These are phyloP conservation scores for Lachancea quebecensis DNA, from an alignment of 805 yeast species.

Conservation along the genomic window DNA sequence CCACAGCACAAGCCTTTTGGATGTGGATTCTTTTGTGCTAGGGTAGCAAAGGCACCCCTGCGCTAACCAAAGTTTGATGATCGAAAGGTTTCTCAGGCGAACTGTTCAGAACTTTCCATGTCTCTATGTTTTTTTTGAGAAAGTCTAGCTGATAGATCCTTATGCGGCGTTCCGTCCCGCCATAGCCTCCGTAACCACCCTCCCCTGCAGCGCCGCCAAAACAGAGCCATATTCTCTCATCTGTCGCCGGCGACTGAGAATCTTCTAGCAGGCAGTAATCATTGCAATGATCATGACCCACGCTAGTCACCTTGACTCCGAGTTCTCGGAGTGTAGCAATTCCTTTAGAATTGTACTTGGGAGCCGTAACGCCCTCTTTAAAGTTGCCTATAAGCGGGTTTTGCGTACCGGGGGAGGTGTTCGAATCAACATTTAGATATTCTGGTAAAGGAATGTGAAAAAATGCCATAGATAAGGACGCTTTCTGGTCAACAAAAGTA, in stretches of 20 bases:
- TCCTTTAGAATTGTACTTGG: slow-evolving; percentile 62
- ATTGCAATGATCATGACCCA: slow-evolving; percentile 95
- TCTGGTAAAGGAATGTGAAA: slow-evolving; percentile 94
- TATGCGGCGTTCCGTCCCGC: slow-evolving; percentile 74
- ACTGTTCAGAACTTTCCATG: slow-evolving; percentile 71
- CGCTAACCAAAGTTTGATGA: slow-evolving; percentile 42
- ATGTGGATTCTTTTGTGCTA: no score
- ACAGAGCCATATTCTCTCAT: slow-evolving; percentile 66
- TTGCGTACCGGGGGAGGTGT: slow-evolving; percentile 25
- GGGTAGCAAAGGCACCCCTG: slow-evolving; percentile 30
- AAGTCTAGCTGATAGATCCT: slow-evolving; percentile 65
- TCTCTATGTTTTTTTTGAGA: slow-evolving; percentile 34
- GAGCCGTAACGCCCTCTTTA: slow-evolving; percentile 76
- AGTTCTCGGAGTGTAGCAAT: slow-evolving; percentile 49
- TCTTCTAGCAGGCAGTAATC: slow-evolving; percentile 73
- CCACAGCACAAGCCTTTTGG: no score
- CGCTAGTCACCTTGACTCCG: slow-evolving; percentile 69
- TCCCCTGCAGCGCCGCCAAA: slow-evolving; percentile 93
- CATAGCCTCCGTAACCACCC: slow-evolving; percentile 95
- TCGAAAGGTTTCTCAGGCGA: slow-evolving; percentile 45
- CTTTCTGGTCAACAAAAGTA: slow-evolving; percentile 28
- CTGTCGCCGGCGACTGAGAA: slow-evolving; percentile 21
- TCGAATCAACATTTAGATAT: slow-evolving; percentile 42
- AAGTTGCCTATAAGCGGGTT: slow-evolving; percentile 48
- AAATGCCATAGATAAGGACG: slow-evolving; percentile 69